Base-by-base conservation (phyloP, 805 yeast genomes). In the Cyberlindnera maclurae region DNA sequence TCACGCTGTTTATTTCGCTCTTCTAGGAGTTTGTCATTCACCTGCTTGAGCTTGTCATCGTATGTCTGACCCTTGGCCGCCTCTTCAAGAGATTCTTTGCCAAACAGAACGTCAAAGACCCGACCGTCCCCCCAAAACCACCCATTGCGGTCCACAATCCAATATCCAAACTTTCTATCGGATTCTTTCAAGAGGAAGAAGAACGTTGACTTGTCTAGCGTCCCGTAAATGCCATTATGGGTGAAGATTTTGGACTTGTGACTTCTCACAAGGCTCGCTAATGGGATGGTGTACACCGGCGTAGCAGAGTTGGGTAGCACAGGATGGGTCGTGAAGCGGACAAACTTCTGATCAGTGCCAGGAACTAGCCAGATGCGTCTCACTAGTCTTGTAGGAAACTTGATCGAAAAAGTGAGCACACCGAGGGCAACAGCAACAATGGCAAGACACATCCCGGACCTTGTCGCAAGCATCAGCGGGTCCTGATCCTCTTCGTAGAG, bases 71-170 rank as follows among this genome's bases (percentile, higher is more conserved):
- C 56, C 39, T 46, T 49, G 34, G 84, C 90, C 3, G 93, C 89
- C 42, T 74, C 80, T 13, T 78, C 81, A n/a, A 84, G 56, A 1
- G 83, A 61, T 54, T 84, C 93, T 53, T 82, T 80, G 16, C 94
- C 93, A 50, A 86, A 82, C n/a, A 86, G 51, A 37, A 76, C 72
- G 57, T 86, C 95, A 60, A 80, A 82, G 2, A 86, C 82, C 42
- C 95, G 68, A 12, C 95, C 95, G 58, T 86, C 95, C 26, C 93
- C 89, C 95, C 95, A 86, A 63, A 83, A 86, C 68, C 87, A 86
- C 11, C 95, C 95, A 50, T 77, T 79, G 47, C 95, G 68, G 55
- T 86, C 95, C 15, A 84, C 82, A 13, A 53, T 44, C 86, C 89
- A 85, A 17, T 84, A 86, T 0, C 57, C 58, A 29, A 74, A 65